phyloP scores from a whole-genome alignment of 2,329 filamentous ascomycete species.

The Aspergillus costaricaensis region DNA sequence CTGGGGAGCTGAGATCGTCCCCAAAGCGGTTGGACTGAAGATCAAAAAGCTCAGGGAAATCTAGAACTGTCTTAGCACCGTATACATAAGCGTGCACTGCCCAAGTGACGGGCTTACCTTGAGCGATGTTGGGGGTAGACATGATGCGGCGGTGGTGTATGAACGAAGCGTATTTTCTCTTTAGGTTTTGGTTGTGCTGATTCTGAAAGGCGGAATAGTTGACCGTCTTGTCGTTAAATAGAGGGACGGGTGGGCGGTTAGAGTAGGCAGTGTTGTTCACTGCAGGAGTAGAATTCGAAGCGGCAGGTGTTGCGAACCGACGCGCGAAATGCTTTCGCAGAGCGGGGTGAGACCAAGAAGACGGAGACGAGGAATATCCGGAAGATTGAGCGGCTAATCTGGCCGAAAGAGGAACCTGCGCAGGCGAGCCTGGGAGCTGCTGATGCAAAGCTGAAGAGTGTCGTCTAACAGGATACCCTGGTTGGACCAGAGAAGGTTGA shows the following conservation, averaged over 20 bases:
- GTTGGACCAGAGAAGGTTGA: slow-evolving; percentile 36
- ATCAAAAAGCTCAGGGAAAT: slow-evolving; percentile 34
- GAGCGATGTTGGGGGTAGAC: slow-evolving; percentile 41
- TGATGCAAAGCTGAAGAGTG: slow-evolving; percentile 40
- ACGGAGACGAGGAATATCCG: slow-evolving; percentile 43
- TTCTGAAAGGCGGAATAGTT: slow-evolving; percentile 31
- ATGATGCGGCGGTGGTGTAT: slow-evolving; percentile 40
- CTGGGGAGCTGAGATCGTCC: slow-evolving; percentile 29
- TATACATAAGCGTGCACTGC: background rate
- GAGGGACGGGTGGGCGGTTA: slow-evolving; percentile 43
- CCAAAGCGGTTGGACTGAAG: slow-evolving; percentile 30
- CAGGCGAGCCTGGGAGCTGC: slow-evolving; percentile 37
- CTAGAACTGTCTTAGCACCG: slow-evolving; percentile 27
- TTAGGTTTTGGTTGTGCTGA: slow-evolving; percentile 27
- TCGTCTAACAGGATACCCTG: slow-evolving; percentile 38
- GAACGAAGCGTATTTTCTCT: background rate
- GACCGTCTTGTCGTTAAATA: slow-evolving; percentile 37
- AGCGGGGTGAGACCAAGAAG: slow-evolving; percentile 39
- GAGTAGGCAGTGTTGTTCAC: slow-evolving; percentile 31
- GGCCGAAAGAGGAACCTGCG: slow-evolving; percentile 43
- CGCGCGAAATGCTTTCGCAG: slow-evolving; percentile 34
- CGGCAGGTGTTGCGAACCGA: slow-evolving; percentile 41
- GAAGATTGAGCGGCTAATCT: slow-evolving; percentile 42
- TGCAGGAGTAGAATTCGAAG: slow-evolving; percentile 37
- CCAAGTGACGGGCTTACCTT: slow-evolving; percentile 31